A percentile compares a stretch with the other conserved stretches of the same genome.
Conservation (phyloP, 495 filamentous ascomycete genomes). For the Penicillium robsamsonii region DNA sequence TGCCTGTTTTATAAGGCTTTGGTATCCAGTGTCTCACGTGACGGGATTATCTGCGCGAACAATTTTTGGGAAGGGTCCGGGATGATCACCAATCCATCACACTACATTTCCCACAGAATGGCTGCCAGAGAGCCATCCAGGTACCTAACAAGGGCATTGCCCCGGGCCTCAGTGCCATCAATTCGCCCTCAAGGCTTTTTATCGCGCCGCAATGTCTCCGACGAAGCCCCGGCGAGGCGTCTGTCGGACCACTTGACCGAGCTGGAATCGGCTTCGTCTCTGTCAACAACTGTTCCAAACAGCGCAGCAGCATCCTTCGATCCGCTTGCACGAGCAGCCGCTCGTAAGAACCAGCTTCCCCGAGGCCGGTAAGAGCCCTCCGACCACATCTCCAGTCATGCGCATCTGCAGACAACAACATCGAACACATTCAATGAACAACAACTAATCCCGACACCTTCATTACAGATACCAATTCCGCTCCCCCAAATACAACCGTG, state of each 20-base stretch:
- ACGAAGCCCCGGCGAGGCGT: constrained; percentile 37
- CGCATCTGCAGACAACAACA: constrained; percentile 2
- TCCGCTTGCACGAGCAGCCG: constrained; percentile 52
- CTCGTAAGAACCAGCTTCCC: constrained; percentile 57
- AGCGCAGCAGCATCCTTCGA: constrained; percentile 49
- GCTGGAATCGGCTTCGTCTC: constrained; percentile 39
- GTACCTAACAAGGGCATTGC: constrained; percentile 44
- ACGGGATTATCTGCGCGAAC: constrained; percentile 25
- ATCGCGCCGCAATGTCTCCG: constrained; percentile 49
- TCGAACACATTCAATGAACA: constrained; percentile 7
- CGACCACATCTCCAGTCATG: constrained; percentile 5
- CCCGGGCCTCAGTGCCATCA: constrained; percentile 37
- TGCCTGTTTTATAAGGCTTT: constrained; percentile 22
- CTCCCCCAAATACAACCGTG: constrained; percentile 88
- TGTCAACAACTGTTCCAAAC: constrained; percentile 26
- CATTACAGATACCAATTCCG: constrained; percentile 79
- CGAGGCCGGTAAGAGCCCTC: constrained; percentile 57
- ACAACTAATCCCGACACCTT: constrained; percentile 17
- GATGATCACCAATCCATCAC: constrained; percentile 14
- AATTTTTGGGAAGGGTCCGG: constrained; percentile 36
- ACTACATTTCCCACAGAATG: constrained; percentile 32
- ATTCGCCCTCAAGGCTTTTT: constrained; percentile 35
- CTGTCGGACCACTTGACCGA: constrained; percentile 35
- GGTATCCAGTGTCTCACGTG: constrained; percentile 15
- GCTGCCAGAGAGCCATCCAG: constrained; percentile 44